Conservation (phyloP, 768 basidiomycete species). For the Amanita subjunquillea region DNA sequence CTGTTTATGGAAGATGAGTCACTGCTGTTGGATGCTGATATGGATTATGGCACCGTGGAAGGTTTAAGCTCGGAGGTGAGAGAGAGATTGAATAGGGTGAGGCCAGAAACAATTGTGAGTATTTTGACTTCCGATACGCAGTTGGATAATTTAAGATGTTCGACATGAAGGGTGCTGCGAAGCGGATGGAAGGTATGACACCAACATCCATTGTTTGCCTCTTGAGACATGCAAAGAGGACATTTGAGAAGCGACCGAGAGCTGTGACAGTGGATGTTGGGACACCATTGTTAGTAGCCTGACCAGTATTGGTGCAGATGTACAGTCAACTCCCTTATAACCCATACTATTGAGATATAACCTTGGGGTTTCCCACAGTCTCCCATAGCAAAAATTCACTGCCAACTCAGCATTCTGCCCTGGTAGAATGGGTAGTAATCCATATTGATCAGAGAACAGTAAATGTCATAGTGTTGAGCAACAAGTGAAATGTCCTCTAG, state of each 20-base stretch:
- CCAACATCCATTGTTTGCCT: conserved; percentile 64
- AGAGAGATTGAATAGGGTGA: conserved; percentile 47
- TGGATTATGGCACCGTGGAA: conserved; percentile 57
- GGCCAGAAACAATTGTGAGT: conserved; percentile 63
- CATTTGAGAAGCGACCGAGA: conserved; percentile 13
- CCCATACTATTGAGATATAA: too few relatives aligned
- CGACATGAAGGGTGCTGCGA: conserved; percentile 66
- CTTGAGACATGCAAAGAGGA: conserved; percentile 51
- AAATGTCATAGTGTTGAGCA: too few relatives aligned
- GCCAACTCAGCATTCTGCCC: too few relatives aligned
- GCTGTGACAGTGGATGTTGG: background rate
- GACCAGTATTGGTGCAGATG: background rate
- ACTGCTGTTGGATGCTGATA: conserved; percentile 51
- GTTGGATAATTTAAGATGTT: background rate
- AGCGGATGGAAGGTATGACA: conserved; percentile 91
- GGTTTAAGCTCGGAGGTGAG: conserved; percentile 73
- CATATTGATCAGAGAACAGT: too few relatives aligned
- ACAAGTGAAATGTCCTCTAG: too few relatives aligned
- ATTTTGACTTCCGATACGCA: background rate
- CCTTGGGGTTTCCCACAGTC: too few relatives aligned
- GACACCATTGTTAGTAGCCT: background rate
- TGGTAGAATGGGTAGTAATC: too few relatives aligned
- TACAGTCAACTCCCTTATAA: too few relatives aligned
- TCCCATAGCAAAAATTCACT: too few relatives aligned
- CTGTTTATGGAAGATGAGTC: conserved; percentile 71